These are phyloP conservation scores for Claviceps digitariae DNA, from an alignment of 2,329 filamentous ascomycete species.

Conservation along the genomic window DNA sequence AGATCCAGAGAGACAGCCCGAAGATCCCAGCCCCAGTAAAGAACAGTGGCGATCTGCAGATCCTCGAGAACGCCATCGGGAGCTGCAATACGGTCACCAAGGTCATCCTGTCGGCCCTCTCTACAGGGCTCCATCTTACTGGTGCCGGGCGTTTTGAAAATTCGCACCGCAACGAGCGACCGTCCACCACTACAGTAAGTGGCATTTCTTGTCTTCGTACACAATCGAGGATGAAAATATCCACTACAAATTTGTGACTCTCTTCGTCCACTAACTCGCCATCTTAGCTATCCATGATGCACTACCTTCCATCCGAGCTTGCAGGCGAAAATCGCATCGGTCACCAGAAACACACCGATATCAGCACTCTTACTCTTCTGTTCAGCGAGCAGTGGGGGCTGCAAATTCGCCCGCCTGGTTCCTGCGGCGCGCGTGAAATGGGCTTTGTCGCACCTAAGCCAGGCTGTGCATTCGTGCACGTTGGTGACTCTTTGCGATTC, in stretches of 20 bases:
- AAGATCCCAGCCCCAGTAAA: conserved; percentile 33
- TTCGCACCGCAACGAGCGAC: conserved; percentile 35
- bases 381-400: conserved; percentile 44
- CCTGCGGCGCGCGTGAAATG: conserved; percentile 29
- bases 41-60: conserved; percentile 31
- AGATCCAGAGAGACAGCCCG: conserved; percentile 33
- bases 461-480: conserved; percentile 41
- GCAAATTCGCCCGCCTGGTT: conserved; percentile 36
- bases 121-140: conserved; percentile 30
- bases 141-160: conserved; percentile 35
- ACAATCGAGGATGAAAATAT: not conserved
- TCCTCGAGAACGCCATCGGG: conserved; percentile 36
- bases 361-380: conserved; percentile 39
- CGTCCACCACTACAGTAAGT: conserved; percentile 29
- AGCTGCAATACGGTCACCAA: conserved; percentile 37
- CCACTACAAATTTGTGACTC: not conserved
- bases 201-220: not conserved
- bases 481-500: conserved; percentile 46
- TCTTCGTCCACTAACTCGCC: not conserved
- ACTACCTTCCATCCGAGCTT: conserved; percentile 35
- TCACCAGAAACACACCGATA: conserved; percentile 44
- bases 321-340: conserved; percentile 29
- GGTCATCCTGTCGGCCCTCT: conserved; percentile 36
- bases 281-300: conserved; percentile 34
- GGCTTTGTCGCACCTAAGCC: conserved; percentile 38